Conservation (phyloP, 164 flowering plant genomes). For the Sextonia rubra region DNA sequence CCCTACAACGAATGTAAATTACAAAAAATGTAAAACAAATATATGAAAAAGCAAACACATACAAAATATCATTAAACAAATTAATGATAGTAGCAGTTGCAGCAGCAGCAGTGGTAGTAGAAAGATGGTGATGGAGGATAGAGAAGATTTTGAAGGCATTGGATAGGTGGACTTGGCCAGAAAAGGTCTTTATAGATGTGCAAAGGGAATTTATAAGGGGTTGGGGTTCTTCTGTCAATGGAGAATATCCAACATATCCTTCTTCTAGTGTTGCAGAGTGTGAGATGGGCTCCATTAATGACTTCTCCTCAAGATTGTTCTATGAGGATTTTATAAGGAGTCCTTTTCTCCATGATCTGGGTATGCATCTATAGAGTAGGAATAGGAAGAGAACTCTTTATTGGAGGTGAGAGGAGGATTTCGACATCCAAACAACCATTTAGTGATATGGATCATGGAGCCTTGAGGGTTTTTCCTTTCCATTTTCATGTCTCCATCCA, state of each 20-base stretch:
- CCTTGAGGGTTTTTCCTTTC: too few relatives aligned
- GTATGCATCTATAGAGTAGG: neutral
- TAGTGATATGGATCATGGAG: too few relatives aligned
- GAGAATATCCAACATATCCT: neutral
- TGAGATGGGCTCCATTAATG: neutral
- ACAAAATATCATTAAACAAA: too few relatives aligned
- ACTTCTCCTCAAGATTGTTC: too few relatives aligned
- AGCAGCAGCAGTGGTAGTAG: slow-evolving; percentile 10
- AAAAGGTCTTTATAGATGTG: slow-evolving; percentile 12
- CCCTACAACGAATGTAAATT: too few relatives aligned
- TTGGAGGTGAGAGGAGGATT: neutral
- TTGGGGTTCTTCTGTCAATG: neutral
- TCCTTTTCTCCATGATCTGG: neutral
- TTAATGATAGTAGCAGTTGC: too few relatives aligned
- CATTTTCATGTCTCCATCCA: too few relatives aligned
- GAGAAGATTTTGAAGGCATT: slow-evolving; percentile 35
- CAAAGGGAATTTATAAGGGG: slow-evolving; percentile 9
- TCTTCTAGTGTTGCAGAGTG: neutral
- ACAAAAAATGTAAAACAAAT: too few relatives aligned
- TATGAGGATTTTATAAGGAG: too few relatives aligned
- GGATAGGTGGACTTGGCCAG: slow-evolving; percentile 11
- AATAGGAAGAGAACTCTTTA: neutral
- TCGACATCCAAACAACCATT: too few relatives aligned
- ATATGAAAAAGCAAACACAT: too few relatives aligned
- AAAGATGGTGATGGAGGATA: slow-evolving; percentile 23